Conservation (phyloP, 495 filamentous ascomycete species). For the Terfezia boudieri region DNA sequence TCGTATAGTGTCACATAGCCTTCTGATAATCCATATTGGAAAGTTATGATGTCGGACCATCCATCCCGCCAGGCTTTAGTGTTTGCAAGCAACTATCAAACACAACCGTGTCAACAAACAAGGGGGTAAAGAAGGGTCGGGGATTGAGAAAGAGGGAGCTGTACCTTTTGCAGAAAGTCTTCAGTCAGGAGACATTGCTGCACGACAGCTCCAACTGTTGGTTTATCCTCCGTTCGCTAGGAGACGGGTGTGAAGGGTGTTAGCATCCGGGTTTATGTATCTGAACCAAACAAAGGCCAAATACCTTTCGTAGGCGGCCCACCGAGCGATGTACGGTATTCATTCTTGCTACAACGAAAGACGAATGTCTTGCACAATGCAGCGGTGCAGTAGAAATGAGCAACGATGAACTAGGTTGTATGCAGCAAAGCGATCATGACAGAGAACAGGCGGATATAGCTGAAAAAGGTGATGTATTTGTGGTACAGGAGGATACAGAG, state of each 20-base stretch:
- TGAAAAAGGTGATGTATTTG: too few relatives aligned
- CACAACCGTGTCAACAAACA: neutral
- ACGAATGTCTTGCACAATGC: too few relatives aligned
- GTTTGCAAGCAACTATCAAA: constrained; percentile 50
- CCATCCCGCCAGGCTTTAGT: constrained; percentile 65
- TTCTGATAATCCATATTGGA: constrained; percentile 44
- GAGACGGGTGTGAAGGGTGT: neutral
- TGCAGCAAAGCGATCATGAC: too few relatives aligned
- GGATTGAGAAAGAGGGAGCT: too few relatives aligned
- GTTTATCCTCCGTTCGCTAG: neutral
- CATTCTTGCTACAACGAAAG: neutral
- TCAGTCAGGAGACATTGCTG: neutral
- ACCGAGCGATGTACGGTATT: neutral
- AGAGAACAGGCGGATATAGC: too few relatives aligned
- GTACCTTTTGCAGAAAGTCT: neutral
- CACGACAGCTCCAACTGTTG: neutral
- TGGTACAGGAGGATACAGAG: too few relatives aligned
- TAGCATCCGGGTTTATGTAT: neutral
- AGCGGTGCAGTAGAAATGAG: too few relatives aligned
- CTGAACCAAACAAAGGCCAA: neutral
- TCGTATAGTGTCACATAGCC: constrained; percentile 64
- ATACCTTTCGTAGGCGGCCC: neutral
- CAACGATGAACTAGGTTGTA: too few relatives aligned
- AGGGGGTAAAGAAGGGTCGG: too few relatives aligned
- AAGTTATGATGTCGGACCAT: constrained; percentile 52